Base-by-base conservation (phyloP, 768 basidiomycete species). In the Phylloporus sp. region DNA sequence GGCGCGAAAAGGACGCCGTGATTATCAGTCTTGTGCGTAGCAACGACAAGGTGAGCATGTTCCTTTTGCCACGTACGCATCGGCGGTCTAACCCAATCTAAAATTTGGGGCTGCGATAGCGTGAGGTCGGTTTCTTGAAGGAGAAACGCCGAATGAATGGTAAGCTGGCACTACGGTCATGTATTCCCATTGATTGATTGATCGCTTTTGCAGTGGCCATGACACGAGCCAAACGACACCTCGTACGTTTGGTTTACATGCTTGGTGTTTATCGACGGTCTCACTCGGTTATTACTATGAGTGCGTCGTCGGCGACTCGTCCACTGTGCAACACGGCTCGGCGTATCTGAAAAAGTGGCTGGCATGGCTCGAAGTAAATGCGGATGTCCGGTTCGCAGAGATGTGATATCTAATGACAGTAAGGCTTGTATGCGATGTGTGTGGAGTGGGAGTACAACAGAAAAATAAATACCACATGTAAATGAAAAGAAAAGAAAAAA, bases 291-390 rank as follows among this genome's bases (percentile, higher is more conserved):
- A 39, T 39, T 4, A 47, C 9, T 18, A 32, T 5, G 51, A 95
- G 91, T 95, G 93, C 59, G 71, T 99, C 2, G 81, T 99, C 1
- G 97, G 97, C 1, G 97, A 99, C 66, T 95, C 93, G 0, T 87
- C 86, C 2, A 98, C 95, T 0, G 86, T 98, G 4, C 74, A 78
- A 28, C 86, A 95, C 60, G 95, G 95, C 6, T 83, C 90, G 22
- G 63, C 74, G 35, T 98, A 89, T 69, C 70, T 99, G 32, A 91
- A 89, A 67, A 80, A 80, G 54, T 99, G 97, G 97, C 80, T 97
- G 59, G 72, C 75, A 4, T 98, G 93, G 91, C 70, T 98, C 12
- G 95, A 98, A 58, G 76, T 76, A 8, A 83, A 95, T 60, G 94
- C 92, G 20, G 95, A 97, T 64, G 86, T 98, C 16, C 80, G 89